Evolutionary conservation across 306 rosid species (phyloP).

Genomic region (Ziziphus jujuba): DNA sequence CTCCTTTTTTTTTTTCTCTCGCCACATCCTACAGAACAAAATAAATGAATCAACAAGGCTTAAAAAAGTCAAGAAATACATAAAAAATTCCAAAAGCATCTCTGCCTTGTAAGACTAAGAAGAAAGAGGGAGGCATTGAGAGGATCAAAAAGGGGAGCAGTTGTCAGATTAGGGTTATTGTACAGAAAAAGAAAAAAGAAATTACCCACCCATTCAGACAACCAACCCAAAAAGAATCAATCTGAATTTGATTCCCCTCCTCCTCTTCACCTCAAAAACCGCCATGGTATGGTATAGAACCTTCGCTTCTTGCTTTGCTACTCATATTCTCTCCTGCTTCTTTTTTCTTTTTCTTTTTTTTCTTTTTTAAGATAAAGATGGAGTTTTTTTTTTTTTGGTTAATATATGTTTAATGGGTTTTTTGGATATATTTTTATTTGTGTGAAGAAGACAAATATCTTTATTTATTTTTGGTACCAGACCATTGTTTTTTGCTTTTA

Average conservation of each 20-base stretch:
- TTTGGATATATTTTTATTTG: constrained; percentile 26
- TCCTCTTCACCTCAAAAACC: constrained; percentile 38
- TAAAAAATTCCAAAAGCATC: constrained; percentile 21
- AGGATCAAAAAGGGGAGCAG: constrained; percentile 26
- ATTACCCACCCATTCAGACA: constrained; percentile 26
- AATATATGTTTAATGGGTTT: neutral
- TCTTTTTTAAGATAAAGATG: neutral
- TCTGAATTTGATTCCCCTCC: constrained; percentile 33
- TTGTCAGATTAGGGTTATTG: constrained; percentile 60
- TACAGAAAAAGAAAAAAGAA: constrained; percentile 10
- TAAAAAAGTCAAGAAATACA: constrained; percentile 9
- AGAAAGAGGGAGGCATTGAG: constrained; percentile 12
- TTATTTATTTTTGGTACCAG: constrained; percentile 6
- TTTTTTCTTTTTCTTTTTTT: neutral
- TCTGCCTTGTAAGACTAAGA: neutral
- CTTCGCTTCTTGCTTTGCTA: constrained; percentile 34
- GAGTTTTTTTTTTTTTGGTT: neutral
- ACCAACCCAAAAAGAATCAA: constrained; percentile 38
- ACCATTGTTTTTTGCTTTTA: constrained; percentile 5
- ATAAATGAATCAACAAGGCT: constrained; percentile 2
- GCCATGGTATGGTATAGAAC: constrained; percentile 38
- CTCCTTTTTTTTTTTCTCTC: constrained; percentile 28
- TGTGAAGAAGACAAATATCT: constrained; percentile 14
- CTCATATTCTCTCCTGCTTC: constrained; percentile 7
- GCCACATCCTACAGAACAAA: constrained; percentile 13